phyloP scores from a whole-genome alignment of 75 land plant species.

The Picea glauca region DNA sequence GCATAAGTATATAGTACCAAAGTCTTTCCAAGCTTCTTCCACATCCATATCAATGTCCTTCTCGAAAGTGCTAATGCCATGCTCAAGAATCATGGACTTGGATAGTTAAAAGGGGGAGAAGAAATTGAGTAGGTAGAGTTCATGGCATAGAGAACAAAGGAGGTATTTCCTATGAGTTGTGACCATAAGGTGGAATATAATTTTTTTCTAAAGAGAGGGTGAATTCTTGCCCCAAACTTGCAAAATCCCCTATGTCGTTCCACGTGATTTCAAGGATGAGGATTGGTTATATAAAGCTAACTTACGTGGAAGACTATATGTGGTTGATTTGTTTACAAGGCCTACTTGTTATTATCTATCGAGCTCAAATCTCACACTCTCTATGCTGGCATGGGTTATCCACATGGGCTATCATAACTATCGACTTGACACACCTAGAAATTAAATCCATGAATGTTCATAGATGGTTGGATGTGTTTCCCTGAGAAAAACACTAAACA shows the following conservation, averaged over 20 bases:
- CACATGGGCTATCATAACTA: too few relatives aligned
- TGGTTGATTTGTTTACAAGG: too few relatives aligned
- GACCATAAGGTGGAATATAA: slow-evolving; percentile 26
- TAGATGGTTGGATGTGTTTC: too few relatives aligned
- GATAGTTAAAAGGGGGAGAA: background rate
- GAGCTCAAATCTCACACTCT: too few relatives aligned
- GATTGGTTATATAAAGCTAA: too few relatives aligned
- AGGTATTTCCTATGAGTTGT: slow-evolving; percentile 26
- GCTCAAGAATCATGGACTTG: slow-evolving; percentile 33
- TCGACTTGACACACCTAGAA: too few relatives aligned
- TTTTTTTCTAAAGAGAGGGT: slow-evolving; percentile 15
- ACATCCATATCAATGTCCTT: slow-evolving; percentile 37
- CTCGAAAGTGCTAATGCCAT: slow-evolving; percentile 51
- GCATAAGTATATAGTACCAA: slow-evolving; percentile 62
- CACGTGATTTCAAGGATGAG: too few relatives aligned
- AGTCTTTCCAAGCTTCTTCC: slow-evolving; percentile 50
- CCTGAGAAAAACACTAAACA: too few relatives aligned
- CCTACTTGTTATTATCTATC: too few relatives aligned
- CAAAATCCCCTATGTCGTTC: slow-evolving; percentile 42
- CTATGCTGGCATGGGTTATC: too few relatives aligned
- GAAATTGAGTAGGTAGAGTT: slow-evolving; percentile 9
- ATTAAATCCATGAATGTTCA: too few relatives aligned
- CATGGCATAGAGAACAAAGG: slow-evolving; percentile 27
- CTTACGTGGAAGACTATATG: too few relatives aligned
- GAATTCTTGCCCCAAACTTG: slow-evolving; percentile 42